phyloP scores from a whole-genome alignment of 2,329 filamentous ascomycete genomes.

The Nemania sp. region DNA sequence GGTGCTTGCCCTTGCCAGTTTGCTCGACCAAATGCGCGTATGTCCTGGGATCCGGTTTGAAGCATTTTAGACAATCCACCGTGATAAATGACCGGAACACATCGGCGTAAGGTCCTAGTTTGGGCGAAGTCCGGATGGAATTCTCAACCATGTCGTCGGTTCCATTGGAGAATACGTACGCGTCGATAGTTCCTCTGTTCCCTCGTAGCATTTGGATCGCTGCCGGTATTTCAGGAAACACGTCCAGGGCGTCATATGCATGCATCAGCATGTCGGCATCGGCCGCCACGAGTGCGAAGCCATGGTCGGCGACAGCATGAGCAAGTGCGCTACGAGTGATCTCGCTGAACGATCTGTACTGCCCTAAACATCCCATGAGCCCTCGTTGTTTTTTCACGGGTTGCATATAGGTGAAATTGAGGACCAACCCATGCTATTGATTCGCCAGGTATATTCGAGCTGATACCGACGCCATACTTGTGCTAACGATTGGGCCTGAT shows the following conservation, averaged over 20 bases:
- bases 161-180: conserved; percentile 74
- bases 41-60: conserved; percentile 66
- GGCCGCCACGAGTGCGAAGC: conserved; percentile 48
- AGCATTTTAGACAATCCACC: conserved; percentile 62
- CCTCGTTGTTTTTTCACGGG: background rate
- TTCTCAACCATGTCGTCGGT: conserved; percentile 64
- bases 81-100: conserved; percentile 62
- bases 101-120: conserved; percentile 52
- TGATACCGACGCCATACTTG: conserved; percentile 70
- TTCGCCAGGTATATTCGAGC: conserved; percentile 76
- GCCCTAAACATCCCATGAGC: conserved; percentile 47
- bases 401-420: conserved; percentile 5
- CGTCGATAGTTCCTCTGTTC: conserved; percentile 46
- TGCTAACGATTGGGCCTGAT: conserved; percentile 61
- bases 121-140: conserved; percentile 61
- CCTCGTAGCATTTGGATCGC: conserved; percentile 55
- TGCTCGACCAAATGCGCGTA: conserved; percentile 64
- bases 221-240: conserved; percentile 66
- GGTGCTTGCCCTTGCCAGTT: conserved; percentile 51
- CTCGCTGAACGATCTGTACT: conserved; percentile 65
- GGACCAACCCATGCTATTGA: conserved; percentile 72
- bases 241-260: conserved; percentile 66
- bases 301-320: conserved; percentile 66
- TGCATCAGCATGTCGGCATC: conserved; percentile 60
- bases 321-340: conserved; percentile 65